Evolutionary conservation across 345 rosid species (phyloP), one percentile per base, ranked within the genome.

Genomic region (Mercurialis annua): DNA sequence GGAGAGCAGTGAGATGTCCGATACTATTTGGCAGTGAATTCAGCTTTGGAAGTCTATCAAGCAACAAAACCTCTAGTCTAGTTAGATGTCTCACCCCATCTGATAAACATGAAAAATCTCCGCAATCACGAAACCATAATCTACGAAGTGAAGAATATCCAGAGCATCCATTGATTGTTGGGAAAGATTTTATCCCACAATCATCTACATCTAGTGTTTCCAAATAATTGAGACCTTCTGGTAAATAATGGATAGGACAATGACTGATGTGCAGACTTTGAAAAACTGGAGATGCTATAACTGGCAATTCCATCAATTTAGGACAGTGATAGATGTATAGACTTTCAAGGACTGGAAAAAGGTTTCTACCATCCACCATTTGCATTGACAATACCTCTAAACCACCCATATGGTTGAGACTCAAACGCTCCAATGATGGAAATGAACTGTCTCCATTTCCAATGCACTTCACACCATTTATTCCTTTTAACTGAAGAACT

Each of bases 1-100:
- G n/a, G n/a, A 72, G 65, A 30, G 66, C 6, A 24, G 60, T 7
- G 10, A 72, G 62, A 36, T 65, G 61, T 6, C 57, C 65, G 10
- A 71, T 11, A 16, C 57, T 46, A 10, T 50, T 17, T 36, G 73
- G 40, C 23, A 68, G 34, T 16, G 59, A 61, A 16, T 34, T 20
- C 10, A 67, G 52, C 3, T 43, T 33, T 6, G 23, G 15, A 55
- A 70, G 0, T 20, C 43, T 18, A 0, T 0, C 34, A 67, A 54
- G 4, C 1, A 1, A 8, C 62, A 23, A 0, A 3, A 3, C 53
- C 44, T 73, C 46, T 9, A 73, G 68, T 7, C 15, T 15, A 30
- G 68, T 55, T 54, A 73, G 4, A 21, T 31, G 20, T 5, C 1
- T 46, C 49, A 43, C 12, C 50, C 38, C 4, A 38, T 4, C 34